These are phyloP conservation scores for Chaetomium olivaceum DNA, from an alignment of 2,329 filamentous ascomycete genomes.

Conservation along the genomic window DNA sequence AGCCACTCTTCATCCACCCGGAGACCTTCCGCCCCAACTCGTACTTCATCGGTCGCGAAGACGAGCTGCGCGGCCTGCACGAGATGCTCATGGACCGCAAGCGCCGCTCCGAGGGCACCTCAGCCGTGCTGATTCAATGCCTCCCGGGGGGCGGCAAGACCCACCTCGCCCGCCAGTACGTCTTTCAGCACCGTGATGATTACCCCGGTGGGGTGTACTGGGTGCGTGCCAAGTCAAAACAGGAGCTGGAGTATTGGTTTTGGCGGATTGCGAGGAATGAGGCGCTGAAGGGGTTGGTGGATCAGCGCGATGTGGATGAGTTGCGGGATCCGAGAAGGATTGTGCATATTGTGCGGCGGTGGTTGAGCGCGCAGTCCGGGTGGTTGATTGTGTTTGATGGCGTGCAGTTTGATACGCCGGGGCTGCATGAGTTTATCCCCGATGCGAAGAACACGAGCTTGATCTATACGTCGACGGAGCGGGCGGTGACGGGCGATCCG, in stretches of 20 bases:
- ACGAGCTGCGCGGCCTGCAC: constrained; percentile 59
- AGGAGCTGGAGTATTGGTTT: constrained; percentile 62
- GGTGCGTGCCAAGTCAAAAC: constrained; percentile 62
- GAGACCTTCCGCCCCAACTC: constrained; percentile 63
- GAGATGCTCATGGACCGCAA: constrained; percentile 58
- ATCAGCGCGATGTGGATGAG: constrained; percentile 43
- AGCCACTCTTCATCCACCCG: constrained; percentile 48
- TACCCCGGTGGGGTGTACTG: constrained; percentile 70
- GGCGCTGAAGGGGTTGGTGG: constrained; percentile 47
- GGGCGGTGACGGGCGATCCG: constrained; percentile 55
- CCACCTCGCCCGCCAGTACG: constrained; percentile 67
- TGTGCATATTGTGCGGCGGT: constrained; percentile 58
- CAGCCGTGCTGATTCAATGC: constrained; percentile 64
- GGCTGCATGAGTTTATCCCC: constrained; percentile 63
- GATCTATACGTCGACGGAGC: constrained; percentile 68
- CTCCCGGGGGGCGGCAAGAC: constrained; percentile 69
- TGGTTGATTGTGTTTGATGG: constrained; percentile 71
- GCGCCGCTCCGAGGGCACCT: constrained; percentile 57
- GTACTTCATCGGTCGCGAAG: constrained; percentile 61
- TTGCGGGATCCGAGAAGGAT: constrained; percentile 47
- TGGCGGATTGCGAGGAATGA: constrained; percentile 65
- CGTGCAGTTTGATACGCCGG: constrained; percentile 60
- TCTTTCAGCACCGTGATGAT: constrained; percentile 58
- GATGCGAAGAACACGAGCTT: constrained; percentile 63
- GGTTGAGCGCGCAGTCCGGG: constrained; percentile 61